Evolutionary conservation across 257 asterid species (phyloP).

Genomic region (Nicotiana undulata): DNA sequence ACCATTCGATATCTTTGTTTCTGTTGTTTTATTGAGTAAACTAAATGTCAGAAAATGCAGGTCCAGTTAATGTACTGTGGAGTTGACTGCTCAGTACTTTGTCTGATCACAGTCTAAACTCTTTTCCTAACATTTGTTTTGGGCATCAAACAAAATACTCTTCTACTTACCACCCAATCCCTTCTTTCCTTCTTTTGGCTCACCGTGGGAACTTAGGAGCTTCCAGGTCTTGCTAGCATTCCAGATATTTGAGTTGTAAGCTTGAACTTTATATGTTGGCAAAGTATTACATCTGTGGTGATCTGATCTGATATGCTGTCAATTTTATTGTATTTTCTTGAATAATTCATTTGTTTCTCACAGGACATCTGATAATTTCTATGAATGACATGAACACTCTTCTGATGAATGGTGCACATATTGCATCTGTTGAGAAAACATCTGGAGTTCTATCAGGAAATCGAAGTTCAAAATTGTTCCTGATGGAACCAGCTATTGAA

Average conservation of each 20-base stretch:
- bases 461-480: constrained; percentile 33
- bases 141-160: not conserved
- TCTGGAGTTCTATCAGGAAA: constrained; percentile 33
- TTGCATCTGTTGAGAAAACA: constrained; percentile 28
- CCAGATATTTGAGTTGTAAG: not conserved
- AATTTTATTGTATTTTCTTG: not conserved
- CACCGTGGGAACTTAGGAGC: not conserved
- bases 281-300: not conserved
- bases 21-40: not conserved
- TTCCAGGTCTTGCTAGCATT: not conserved
- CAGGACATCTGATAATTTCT: constrained; percentile 69
- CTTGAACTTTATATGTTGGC: not conserved
- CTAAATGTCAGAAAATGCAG: not conserved
- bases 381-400: constrained; percentile 57
- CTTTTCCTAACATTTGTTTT: not conserved
- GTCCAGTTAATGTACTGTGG: not conserved
- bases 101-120: not conserved
- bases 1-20: too few species aligned
- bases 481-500: constrained; percentile 75
- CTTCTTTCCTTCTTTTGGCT: not conserved
- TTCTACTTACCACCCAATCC: not conserved
- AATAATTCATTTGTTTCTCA: constrained; percentile 18
- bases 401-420: constrained; percentile 29
- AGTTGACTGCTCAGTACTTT: not conserved
- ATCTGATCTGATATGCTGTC: not conserved